Base-by-base conservation (phyloP, 345 rosid genomes). In the Combretum micranthum region DNA sequence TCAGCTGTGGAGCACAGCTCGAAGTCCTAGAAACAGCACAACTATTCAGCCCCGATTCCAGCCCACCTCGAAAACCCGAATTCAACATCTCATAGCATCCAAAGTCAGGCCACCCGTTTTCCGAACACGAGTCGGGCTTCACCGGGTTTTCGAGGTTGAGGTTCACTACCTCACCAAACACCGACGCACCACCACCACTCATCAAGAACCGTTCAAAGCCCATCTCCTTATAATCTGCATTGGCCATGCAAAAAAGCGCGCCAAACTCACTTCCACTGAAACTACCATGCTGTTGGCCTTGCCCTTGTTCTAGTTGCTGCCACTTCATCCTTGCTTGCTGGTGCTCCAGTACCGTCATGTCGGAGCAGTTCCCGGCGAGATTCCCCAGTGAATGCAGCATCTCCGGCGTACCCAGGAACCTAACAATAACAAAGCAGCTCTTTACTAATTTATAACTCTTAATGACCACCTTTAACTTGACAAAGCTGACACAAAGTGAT, bases 301-400 rank as follows among this genome's bases (percentile, higher is more conserved):
- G 51, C 37, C 8, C 14, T n/a, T 26, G 57, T 18, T 2, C 47
- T 18, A 13, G 50, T 32, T 44, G 58, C 23, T 11, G 62, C 21
- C 75, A 72, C 52, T 74, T 69, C 52, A 72, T 54, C 37, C 64
- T 64, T 53, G 69, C 80, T 42, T 70, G 73, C 69, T 83, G 88
- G 54, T 85, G 60, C 60, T 85, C 93, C 42, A 80, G 71, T 56
- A 75, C 85, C 0, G 84, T 83, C 82, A 76, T 62, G 71, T 79
- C 84, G 12, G 83, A 57, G 66, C 63, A 72, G 69, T 43, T 44
- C 60, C 51, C 47, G 48, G 50, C 42, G 49, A 51, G 51, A 56
- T 64, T 55, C 32, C 49, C 53, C 44, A 37, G 44, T 11, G 10
- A 32, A 32, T 32, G 39, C 9, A 32, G 39, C 39, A 32, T 32